Evolutionary conservation across 306 rosid genomes (phyloP).

Genomic region (Vicia villosa): DNA sequence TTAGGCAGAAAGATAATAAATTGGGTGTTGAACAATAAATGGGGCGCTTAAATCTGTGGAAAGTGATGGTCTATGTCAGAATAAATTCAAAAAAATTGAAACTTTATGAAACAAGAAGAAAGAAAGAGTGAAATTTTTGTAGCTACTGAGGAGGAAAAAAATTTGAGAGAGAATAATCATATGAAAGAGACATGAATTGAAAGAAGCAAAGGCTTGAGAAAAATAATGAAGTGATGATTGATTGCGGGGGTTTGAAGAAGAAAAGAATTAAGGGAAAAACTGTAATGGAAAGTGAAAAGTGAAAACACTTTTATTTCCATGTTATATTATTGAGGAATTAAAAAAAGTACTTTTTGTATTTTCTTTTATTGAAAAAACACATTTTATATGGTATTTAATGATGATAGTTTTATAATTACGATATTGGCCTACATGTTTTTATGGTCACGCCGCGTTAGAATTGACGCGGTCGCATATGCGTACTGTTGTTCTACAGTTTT

Average conservation of each 20-base stretch:
- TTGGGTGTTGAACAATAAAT: not conserved
- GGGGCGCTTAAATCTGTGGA: conserved; percentile 4
- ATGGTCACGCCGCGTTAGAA: no score
- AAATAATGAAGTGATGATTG: conserved; percentile 7
- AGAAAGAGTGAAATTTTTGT: not conserved
- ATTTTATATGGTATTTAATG: no score
- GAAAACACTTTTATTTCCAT: no score
- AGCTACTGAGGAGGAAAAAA: not conserved
- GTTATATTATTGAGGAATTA: no score
- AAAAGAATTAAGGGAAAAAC: no score
- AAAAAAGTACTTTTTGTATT: no score
- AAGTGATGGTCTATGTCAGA: conserved; percentile 20
- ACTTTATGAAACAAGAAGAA: conserved; percentile 2
- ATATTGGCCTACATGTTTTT: no score
- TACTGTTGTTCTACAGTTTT: no score
- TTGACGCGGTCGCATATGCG: no score
- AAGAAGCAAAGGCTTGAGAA: not conserved
- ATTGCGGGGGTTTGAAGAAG: not conserved
- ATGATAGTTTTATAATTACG: no score
- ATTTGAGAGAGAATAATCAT: not conserved
- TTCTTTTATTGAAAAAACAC: no score
- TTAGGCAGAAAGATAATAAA: conserved; percentile 8
- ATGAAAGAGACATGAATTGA: conserved; percentile 4
- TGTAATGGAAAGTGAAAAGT: not conserved
- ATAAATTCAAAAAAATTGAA: not conserved